Base-by-base conservation (phyloP, 176 grass and related monocot species). In the Phoenix roebelenii region DNA sequence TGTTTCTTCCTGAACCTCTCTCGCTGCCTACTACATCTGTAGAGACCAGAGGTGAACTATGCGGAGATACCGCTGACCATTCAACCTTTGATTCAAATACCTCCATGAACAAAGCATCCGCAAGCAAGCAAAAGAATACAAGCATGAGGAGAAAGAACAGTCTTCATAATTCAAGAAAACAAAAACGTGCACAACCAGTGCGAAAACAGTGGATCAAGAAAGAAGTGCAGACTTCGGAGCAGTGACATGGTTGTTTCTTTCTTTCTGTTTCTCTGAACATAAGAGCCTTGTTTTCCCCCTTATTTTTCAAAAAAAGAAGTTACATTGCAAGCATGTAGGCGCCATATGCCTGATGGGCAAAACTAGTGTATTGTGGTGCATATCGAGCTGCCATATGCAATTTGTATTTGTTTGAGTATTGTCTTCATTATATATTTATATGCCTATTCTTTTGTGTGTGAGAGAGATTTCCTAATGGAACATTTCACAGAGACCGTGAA, bases 131-230 rank as follows among this genome's bases (percentile, higher is more conserved):
- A 25, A 88, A 69, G 55, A 81, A 68, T 61, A 32, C 78, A 55
- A 73, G 63, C 50, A 18, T 17, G 4, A 77, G 80, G 57, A 82
- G 82, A 73, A 82, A 76, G 59, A 60, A 77, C 5, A 77, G 66
- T 66, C 28, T 26, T 61, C 59, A 63, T 18, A 50, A 75, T 61
- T 63, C 72, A 48, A 97, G 80, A 72, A 75, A 55, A 69, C 77
- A 80, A 9, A 67, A 49, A 22, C 59, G 67, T 3, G 53, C 22
- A 1, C 69, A 89, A 48, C 4, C 78, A 26, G 44, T 1, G 52
- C 74, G 58, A 66, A 75, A 85, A 25, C 82, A 89, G 19, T 95
- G 85, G 92, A 77, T 78, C 65, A 83, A 69, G 64, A 91, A 73
- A 69, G 78, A 54, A 23, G 54, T 59, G 15, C 80, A 73, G 29